A percentile compares a stretch with the other conserved stretches of the same genome.
Evolutionary conservation across 2,329 filamentous ascomycete species (phyloP).

Genomic region (Fusarium sp.): DNA sequence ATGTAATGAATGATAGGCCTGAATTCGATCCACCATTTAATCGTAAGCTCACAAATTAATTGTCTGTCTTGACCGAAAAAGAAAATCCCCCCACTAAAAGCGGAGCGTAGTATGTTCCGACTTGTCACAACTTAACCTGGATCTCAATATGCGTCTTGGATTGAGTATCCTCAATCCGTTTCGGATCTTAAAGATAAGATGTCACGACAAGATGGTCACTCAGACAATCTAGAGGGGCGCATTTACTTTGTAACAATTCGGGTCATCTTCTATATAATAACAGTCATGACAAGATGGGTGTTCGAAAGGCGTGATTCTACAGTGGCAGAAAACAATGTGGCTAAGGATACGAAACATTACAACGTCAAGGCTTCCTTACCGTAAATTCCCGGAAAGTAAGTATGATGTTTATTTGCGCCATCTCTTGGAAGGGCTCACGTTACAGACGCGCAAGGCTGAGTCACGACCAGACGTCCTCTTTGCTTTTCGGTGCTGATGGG

Average conservation of each 20-base stretch:
- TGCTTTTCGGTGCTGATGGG: not conserved
- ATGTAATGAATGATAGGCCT: not conserved
- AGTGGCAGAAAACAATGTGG: no score
- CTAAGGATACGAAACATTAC: no score
- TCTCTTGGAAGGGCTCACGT: not conserved
- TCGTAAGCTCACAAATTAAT: not conserved
- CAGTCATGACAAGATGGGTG: not conserved
- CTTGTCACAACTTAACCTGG: not conserved
- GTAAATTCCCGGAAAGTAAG: no score
- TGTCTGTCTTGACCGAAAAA: not conserved
- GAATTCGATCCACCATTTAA: accelerated
- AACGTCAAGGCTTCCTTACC: no score
- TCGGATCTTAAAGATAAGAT: not conserved
- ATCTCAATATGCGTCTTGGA: not conserved
- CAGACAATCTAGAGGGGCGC: not conserved
- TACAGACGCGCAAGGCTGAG: not conserved
- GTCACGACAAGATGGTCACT: not conserved
- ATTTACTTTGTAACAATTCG: not conserved
- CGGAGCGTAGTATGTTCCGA: not conserved
- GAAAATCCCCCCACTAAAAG: not conserved
- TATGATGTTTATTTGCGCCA: not conserved
- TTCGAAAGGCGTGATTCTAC: no score
- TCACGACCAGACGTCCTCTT: not conserved
- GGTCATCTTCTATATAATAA: not conserved
- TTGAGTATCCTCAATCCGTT: no score